A percentile compares a stretch with the other conserved stretches of the same genome.
Evolutionary conservation across 2,329 filamentous ascomycete genomes (phyloP).

Genomic region (Hirsutella minnesotensis): DNA sequence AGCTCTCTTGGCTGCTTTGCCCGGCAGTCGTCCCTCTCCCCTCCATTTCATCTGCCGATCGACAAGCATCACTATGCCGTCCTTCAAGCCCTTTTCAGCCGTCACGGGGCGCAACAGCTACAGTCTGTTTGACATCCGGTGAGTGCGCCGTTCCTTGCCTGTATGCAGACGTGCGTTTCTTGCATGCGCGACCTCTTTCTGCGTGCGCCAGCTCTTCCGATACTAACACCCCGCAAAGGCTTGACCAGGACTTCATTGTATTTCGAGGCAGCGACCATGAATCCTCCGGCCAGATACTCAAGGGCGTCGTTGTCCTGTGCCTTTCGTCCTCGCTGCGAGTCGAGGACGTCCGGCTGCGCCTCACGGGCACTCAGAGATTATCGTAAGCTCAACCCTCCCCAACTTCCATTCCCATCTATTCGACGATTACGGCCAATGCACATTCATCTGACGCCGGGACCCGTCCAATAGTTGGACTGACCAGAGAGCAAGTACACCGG

Average conservation of each 20-base stretch:
- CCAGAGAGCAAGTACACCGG: constrained; percentile 40
- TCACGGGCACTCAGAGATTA: constrained; percentile 55
- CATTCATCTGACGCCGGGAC: neutral
- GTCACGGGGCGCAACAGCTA: constrained; percentile 38
- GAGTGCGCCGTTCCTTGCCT: constrained; percentile 12
- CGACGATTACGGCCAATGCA: too few relatives aligned
- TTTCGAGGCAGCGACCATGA: constrained; percentile 67
- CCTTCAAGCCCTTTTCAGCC: constrained; percentile 42
- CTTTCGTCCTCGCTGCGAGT: constrained; percentile 56
- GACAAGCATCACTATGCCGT: constrained; percentile 31
- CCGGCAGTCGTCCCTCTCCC: neutral
- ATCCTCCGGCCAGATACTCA: constrained; percentile 62
- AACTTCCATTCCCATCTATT: neutral
- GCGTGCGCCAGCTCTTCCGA: neutral
- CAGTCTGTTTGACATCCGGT: constrained; percentile 49
- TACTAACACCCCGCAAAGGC: constrained; percentile 28
- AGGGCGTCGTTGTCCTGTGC: constrained; percentile 63
- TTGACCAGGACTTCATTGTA: constrained; percentile 69
- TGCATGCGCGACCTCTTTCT: neutral
- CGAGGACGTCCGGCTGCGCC: constrained; percentile 60
- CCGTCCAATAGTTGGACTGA: constrained; percentile 34
- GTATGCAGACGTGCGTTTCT: neutral
- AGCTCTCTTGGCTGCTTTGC: neutral
- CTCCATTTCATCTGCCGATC: constrained; percentile 5
- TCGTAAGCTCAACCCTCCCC: constrained; percentile 39